These are phyloP conservation scores for Coemansia sp. DNA, from an alignment of 192 early-diverging fungal genomes.

Conservation along the genomic window DNA sequence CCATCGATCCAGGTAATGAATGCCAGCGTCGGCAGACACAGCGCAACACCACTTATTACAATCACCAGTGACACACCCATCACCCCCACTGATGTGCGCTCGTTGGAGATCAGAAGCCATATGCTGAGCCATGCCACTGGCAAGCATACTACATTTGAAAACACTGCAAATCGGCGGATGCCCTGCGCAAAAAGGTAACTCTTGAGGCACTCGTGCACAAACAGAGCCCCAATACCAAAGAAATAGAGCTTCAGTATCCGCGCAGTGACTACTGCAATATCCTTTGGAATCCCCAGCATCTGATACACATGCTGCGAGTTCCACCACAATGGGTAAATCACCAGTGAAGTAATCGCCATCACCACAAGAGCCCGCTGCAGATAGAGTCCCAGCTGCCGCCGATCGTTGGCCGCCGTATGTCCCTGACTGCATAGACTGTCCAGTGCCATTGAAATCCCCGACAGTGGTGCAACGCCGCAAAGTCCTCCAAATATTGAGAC, in stretches of 20 bases:
- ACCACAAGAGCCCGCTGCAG: conserved; percentile 80
- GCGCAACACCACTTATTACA: conserved; percentile 53
- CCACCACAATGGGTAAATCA: conserved; percentile 64
- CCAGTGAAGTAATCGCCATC: conserved; percentile 61
- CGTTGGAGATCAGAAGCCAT: conserved; percentile 69
- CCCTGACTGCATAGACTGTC: conserved; percentile 77
- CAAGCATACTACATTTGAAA: conserved; percentile 66
- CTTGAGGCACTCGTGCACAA: conserved; percentile 80
- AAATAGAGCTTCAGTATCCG: conserved; percentile 65
- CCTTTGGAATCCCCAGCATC: conserved; percentile 53
- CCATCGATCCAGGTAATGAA: conserved; percentile 64
- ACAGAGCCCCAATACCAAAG: conserved; percentile 65
- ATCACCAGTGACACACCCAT: conserved; percentile 71
- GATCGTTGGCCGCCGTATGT: conserved; percentile 65
- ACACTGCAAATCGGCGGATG: conserved; percentile 77
- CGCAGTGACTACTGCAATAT: conserved; percentile 67
- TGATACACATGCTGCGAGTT: conserved; percentile 32
- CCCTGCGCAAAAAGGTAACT: conserved; percentile 88
- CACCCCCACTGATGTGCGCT: conserved; percentile 59
- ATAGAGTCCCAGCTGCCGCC: conserved; percentile 64
- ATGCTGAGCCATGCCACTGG: conserved; percentile 73
- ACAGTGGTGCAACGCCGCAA: conserved; percentile 63
- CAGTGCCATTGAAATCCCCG: conserved; percentile 68
- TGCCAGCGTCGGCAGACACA: conserved; percentile 52
- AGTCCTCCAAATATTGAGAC: conserved; percentile 71